Evolutionary conservation across 169 alveolate genomes (phyloP), one percentile per base, ranked within the genome.

Genomic region (Plasmodium sp.): DNA sequence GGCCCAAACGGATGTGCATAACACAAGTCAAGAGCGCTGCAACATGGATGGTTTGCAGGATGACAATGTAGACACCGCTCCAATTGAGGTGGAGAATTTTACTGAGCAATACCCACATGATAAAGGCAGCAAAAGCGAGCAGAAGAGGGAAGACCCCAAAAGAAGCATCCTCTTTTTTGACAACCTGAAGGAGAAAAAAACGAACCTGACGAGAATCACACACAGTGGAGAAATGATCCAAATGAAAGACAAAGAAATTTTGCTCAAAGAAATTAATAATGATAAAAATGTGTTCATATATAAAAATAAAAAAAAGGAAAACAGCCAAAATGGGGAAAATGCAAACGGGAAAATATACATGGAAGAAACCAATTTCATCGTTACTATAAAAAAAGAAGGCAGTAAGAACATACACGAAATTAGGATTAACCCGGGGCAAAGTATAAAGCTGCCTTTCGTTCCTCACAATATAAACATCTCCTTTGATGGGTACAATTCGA

Each of bases 381-480:
- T 90, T 43, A 51, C 43, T 45, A 90, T 90, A 81, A 80, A 43
- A 80, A 90, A 90, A 31, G 88, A 90, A 31, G 56, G 34, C 10
- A 72, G 81, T 71, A 90, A 90, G 51, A 16, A 74, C 73, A 81
- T 90, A 62, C 83, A 80, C 22, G 84, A 81, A 81, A 79, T 90
- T 41, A 79, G 41, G 83, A 90, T 90, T 81, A 43, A 81, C 71
- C 94, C 94, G 9, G 94, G 94, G 72, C 94, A 90, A 81, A 90
- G 84, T 58, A 90, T 90, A 31, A 90, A 81, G 48, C 74, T 90
- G 10, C 94, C 94, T 4, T 90, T 90, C 75, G 22, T 74, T 22
- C 94, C 91, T 22, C 39, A 27, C 56, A 90, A 62, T 58, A 51
- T 81, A 14, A 90, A 39, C 34, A 90, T 90, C 10, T 90, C 92